phyloP scores from a whole-genome alignment of 1,284 basidiomycete genomes.

The Mycena citricolor region DNA sequence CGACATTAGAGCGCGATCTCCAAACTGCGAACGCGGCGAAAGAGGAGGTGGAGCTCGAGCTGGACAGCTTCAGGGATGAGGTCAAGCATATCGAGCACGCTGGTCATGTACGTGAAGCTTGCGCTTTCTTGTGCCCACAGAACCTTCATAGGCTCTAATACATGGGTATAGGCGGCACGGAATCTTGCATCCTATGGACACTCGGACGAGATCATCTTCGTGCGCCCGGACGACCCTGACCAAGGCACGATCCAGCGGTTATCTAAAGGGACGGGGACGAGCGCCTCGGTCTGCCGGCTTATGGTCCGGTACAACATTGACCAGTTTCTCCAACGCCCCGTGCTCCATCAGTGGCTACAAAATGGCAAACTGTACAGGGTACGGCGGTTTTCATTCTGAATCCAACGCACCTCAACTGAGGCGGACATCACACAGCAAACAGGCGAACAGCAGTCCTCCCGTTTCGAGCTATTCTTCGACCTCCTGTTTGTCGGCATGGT shows the following conservation, averaged over 20 bases:
- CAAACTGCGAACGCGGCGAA: slow-evolving; percentile 2
- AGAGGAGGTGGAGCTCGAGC: slow-evolving; percentile 9
- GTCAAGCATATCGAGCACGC: slow-evolving; percentile 9
- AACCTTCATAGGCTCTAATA: no score
- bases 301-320: slow-evolving; percentile 21
- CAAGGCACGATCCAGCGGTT: slow-evolving; percentile 13
- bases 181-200: slow-evolving; percentile 17
- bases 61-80: slow-evolving; percentile 3
- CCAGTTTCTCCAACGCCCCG: slow-evolving; percentile 19
- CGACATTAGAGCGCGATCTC: slow-evolving; percentile 11
- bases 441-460: slow-evolving; percentile 14
- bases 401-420: no score
- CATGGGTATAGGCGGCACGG: slow-evolving; percentile 7
- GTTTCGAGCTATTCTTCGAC: slow-evolving; percentile 41
- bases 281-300: slow-evolving; percentile 13
- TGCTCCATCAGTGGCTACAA: slow-evolving; percentile 20
- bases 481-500: slow-evolving; percentile 39
- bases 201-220: slow-evolving; percentile 21
- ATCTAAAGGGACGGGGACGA: slow-evolving; percentile 4
- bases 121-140: not conserved
- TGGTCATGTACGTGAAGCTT: slow-evolving; percentile 10
- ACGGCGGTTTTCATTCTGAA: not conserved
- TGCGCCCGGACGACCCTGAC: slow-evolving; percentile 14
- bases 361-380: slow-evolving; percentile 19
- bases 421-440: slow-evolving; percentile 9